Evolutionary conservation across 495 filamentous ascomycete species (phyloP).

Genomic region (Trichoderma reesei): DNA sequence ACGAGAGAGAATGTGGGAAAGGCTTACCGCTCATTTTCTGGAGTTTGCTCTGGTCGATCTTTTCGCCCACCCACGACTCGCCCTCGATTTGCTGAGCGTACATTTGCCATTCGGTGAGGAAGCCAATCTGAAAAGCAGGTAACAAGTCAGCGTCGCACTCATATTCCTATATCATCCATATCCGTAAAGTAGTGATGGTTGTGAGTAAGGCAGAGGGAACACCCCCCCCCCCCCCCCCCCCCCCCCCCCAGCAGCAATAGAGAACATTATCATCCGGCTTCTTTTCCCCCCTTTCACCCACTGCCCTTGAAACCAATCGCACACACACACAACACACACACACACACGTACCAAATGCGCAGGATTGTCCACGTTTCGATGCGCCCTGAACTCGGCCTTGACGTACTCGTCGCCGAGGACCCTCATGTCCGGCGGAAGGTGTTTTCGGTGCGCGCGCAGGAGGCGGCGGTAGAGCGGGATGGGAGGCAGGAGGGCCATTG

Average conservation of each 20-base stretch:
- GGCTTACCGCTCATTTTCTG: constrained; percentile 90
- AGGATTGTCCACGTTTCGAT: constrained; percentile 77
- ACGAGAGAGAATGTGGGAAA: not conserved
- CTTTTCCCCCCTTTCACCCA: too few species aligned
- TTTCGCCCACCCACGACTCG: constrained; percentile 68
- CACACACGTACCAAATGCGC: constrained; percentile 61
- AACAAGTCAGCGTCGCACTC: too few species aligned
- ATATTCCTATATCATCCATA: too few species aligned
- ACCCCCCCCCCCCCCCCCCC: too few species aligned
- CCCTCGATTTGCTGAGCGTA: constrained; percentile 90
- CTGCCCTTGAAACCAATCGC: not conserved
- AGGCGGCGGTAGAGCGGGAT: constrained; percentile 83
- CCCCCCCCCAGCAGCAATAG: too few species aligned
- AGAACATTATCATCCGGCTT: too few species aligned
- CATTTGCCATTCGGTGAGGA: constrained; percentile 90
- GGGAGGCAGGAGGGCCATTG: constrained; percentile 77
- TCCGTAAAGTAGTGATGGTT: too few species aligned
- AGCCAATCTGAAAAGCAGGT: constrained; percentile 59
- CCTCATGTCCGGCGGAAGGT: constrained; percentile 63
- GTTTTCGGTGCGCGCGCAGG: constrained; percentile 73
- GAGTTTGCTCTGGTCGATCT: constrained; percentile 65
- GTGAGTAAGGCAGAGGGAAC: too few species aligned
- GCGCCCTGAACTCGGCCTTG: constrained; percentile 81
- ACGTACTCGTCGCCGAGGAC: constrained; percentile 83
- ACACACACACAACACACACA: constrained; percentile 16